Base-by-base conservation (phyloP, 208 protist species). In the Trypanosoma congolense region DNA sequence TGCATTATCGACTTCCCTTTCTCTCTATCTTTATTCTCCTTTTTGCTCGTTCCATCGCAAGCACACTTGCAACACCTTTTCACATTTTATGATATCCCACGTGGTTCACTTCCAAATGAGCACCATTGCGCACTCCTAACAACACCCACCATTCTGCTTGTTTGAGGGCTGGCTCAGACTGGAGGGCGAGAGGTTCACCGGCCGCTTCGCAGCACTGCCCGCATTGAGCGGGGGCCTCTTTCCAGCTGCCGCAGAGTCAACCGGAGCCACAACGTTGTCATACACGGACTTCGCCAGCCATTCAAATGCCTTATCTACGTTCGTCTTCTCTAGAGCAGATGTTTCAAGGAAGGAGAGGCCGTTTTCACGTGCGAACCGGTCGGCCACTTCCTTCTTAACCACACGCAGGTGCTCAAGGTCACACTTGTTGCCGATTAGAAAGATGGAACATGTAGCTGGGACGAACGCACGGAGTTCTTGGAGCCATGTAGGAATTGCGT, bases 371-470 rank as follows among this genome's bases (percentile, higher is more conserved):
- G 97, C 96, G 70, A 98, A 99, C 40, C 65, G 77, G 30, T 97
- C 94, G 10, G 96, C 96, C 22, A 95, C 87, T 61, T 99, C 97
- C 42, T 90, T 90, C 64, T 98, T 92, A 31, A 97, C 87, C 29
- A 86, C 78, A 26, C 92, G 82, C 51, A 96, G 69, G 68, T 96
- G 82, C 62, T 92, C 79, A 25, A 96, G 64, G 70, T 97, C 93
- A 61, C 82, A 93, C 76, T 99, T 99, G 84, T 99, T 99, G 45
- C 98, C 98, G 42, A 99, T 97, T 5, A 99, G 83, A 75, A 99
- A 97, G 65, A 99, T 98, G 36, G 97, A 97, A 62, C 98, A 97
- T 51, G 96, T 97, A 51, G 80, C 75, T 6, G 92, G 87, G n/a
- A 97, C 96, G 62, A 98, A 96, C 41, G 97, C 88, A 42, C 96